phyloP scores from a whole-genome alignment of 2,329 filamentous ascomycete genomes.

The Verticillium klebahnii region DNA sequence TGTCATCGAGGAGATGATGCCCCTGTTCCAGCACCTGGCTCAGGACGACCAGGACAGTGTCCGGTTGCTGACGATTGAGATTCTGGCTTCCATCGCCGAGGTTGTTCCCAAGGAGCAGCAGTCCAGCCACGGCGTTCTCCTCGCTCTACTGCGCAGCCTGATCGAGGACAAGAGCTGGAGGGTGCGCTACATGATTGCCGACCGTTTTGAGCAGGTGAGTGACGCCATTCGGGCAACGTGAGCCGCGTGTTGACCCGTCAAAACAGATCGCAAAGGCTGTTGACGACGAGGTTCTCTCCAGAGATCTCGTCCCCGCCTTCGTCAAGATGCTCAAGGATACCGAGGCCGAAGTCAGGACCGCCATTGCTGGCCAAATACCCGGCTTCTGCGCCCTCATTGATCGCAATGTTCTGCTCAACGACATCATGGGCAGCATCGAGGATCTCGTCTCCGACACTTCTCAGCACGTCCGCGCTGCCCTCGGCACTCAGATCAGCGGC shows the following conservation, averaged over 20 bases:
- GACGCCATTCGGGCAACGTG: conserved; percentile 13
- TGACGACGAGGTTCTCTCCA: conserved; percentile 89
- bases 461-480: conserved; percentile 91
- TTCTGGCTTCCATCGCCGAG: conserved; percentile 93
- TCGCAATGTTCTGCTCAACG: conserved; percentile 79
- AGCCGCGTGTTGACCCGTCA: not conserved
- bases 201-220: conserved; percentile 89
- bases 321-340: conserved; percentile 97
- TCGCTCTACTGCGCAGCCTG: conserved; percentile 84
- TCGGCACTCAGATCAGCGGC: conserved; percentile 95
- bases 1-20: conserved; percentile 98
- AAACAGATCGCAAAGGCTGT: conserved; percentile 92
- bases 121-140: conserved; percentile 86
- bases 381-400: conserved; percentile 93
- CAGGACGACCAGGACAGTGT: conserved; percentile 98
- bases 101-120: conserved; percentile 98
- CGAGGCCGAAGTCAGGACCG: conserved; percentile 94
- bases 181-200: conserved; percentile 98
- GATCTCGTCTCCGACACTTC: conserved; percentile 94
- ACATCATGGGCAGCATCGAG: conserved; percentile 95
- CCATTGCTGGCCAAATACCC: conserved; percentile 95
- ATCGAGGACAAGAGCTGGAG: conserved; percentile 99
- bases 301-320: conserved; percentile 93
- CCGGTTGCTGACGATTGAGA: conserved; percentile 89
- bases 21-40: conserved; percentile 94